Evolutionary conservation across 345 rosid genomes (phyloP), one percentile per base, ranked within the genome.

Genomic region (Eucalyptus sp.): DNA sequence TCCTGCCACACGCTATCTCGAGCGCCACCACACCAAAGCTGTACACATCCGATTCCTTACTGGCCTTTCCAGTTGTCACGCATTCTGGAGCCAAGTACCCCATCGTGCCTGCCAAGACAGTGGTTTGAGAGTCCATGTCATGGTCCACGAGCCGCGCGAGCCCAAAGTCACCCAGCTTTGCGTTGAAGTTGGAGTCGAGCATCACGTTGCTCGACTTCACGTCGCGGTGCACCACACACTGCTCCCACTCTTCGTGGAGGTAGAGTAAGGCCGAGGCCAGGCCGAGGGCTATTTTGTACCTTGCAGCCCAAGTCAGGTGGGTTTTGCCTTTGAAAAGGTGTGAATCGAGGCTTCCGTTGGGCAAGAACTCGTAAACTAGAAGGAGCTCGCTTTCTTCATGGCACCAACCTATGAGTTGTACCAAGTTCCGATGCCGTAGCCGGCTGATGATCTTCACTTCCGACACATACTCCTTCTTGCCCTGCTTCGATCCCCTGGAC

Each of bases 241-340:
- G 94, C 60, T 92, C 95, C 94, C 93, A 91, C 60, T 93, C 95
- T 86, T 94, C 94, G n/a, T 94, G 96, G 43, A 94, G 94, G 86
- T 94, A 93, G 27, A 92, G 83, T 56, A 94, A 31, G 2, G 93
- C 93, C 7, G 95, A 91, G 37, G 95, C 94, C 88, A 93, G 89
- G 24, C 94, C 95, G 1, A 88, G 90, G 13, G 93, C 95, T 24
- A 93, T 91, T 86, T 90, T 94, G 90, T 93, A 86, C 20, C 96
- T 86, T 46, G 89, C 88, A 7, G 84, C 14, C 94, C 95, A 93
- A 17, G 87, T 76, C 18, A 89, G 83, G 84, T 46, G 37, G 31
- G 37, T 66, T 54, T 88, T 90, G 87, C 86, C 89, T 43, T 91
- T 90, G 46, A 95, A 93, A 20, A 95, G 94, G 87, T 94, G 95